Evolutionary conservation across 2,329 filamentous ascomycete genomes (phyloP).

Genomic region (Exserohilum rostratum): DNA sequence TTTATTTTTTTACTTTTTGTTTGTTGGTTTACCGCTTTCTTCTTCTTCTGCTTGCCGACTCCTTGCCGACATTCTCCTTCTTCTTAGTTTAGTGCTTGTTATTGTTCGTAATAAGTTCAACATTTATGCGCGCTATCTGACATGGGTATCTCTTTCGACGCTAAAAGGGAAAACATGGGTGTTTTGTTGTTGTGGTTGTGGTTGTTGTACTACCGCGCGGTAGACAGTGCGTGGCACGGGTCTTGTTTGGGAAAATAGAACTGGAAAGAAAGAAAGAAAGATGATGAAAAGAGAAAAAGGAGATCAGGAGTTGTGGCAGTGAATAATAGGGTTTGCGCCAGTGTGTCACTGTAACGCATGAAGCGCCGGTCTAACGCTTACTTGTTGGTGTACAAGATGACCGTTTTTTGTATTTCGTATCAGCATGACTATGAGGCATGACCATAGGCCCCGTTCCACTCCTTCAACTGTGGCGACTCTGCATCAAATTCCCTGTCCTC

Average conservation of each 20-base stretch:
- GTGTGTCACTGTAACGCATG: background rate
- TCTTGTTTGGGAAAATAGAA: background rate
- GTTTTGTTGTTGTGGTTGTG: too few species aligned
- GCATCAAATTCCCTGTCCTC: slow-evolving; percentile 17
- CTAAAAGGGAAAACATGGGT: too few species aligned
- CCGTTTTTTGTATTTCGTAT: background rate
- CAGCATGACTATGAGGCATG: background rate
- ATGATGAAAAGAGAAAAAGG: background rate
- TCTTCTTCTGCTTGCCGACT: too few species aligned
- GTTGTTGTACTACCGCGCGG: too few species aligned
- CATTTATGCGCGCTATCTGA: too few species aligned
- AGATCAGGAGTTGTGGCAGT: background rate
- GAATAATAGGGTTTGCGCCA: background rate
- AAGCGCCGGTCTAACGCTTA: background rate
- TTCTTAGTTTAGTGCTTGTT: too few species aligned
- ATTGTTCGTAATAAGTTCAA: too few species aligned
- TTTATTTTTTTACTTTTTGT: too few species aligned
- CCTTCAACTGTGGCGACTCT: slow-evolving; percentile 11
- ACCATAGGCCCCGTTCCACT: slow-evolving; percentile 8
- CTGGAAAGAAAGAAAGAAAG: background rate
- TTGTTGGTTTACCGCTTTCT: too few species aligned
- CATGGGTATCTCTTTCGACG: too few species aligned
- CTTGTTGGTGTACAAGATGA: background rate
- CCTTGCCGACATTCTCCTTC: too few species aligned
- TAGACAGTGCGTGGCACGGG: too few species aligned